phyloP scores from a whole-genome alignment of 257 asterid genomes.

The Nicotiana tomentosiformis region DNA sequence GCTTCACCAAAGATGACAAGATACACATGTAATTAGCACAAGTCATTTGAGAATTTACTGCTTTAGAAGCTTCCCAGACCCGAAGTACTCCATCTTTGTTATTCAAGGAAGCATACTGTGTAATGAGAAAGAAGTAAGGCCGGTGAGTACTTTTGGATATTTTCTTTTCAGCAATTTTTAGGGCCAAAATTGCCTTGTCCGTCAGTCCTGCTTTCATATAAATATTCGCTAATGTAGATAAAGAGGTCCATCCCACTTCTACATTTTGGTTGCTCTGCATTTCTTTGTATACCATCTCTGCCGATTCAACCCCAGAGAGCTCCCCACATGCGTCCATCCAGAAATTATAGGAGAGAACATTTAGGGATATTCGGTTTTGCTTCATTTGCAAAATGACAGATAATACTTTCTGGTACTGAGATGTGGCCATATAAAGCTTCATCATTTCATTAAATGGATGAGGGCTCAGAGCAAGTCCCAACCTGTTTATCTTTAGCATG shows the following conservation, averaged over 20 bases:
- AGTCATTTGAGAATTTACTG: conserved; percentile 17
- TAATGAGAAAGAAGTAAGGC: conserved; percentile 30
- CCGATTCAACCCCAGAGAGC: conserved; percentile 24
- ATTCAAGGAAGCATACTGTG: conserved; percentile 28
- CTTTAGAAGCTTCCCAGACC: conserved; percentile 30
- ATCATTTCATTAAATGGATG: conserved; percentile 37
- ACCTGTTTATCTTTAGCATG: conserved; percentile 26
- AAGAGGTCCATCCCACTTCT: conserved; percentile 31
- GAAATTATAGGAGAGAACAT: conserved; percentile 36
- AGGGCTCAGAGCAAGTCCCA: conserved; percentile 27
- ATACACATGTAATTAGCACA: conserved; percentile 38
- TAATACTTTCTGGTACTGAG: conserved; percentile 22
- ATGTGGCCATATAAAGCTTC: conserved; percentile 40
- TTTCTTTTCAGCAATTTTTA: conserved; percentile 28
- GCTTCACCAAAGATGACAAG: conserved; percentile 33
- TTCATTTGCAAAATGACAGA: conserved; percentile 34
- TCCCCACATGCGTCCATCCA: conserved; percentile 41
- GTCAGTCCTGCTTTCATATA: conserved; percentile 20
- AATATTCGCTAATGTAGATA: conserved; percentile 30
- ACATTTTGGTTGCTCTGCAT: conserved; percentile 25
- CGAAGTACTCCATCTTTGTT: conserved; percentile 28
- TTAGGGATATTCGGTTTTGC: conserved; percentile 25
- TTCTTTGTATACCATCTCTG: conserved; percentile 29
- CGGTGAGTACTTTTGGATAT: conserved; percentile 24
- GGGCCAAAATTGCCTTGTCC: conserved; percentile 23